phyloP scores from a whole-genome alignment of 2,329 filamentous ascomycete genomes.

The Neophaeococcomyces aloes region DNA sequence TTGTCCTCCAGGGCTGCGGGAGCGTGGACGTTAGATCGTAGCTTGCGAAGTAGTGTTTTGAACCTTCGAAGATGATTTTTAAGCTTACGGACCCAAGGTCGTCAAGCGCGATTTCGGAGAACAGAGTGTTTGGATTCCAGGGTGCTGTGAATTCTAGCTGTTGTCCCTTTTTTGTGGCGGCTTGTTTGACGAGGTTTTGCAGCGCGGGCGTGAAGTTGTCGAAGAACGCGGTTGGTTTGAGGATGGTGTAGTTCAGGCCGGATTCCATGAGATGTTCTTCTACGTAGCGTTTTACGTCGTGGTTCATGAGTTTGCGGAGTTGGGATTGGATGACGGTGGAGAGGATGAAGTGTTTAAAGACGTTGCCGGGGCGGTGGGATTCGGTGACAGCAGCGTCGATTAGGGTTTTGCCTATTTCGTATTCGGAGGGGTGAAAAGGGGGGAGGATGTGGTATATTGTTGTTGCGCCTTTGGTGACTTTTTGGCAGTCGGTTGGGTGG shows the following conservation, averaged over 20 bases:
- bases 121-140: background rate
- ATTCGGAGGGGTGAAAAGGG: slow-evolving; percentile 27
- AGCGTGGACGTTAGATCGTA: background rate
- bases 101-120: background rate
- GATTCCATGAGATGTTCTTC: slow-evolving; percentile 30
- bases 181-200: background rate
- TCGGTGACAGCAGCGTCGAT: slow-evolving; percentile 27
- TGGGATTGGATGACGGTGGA: slow-evolving; percentile 27
- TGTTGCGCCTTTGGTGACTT: slow-evolving; percentile 25
- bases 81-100: background rate
- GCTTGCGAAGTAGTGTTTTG: background rate
- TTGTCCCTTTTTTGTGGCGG: background rate
- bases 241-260: slow-evolving; percentile 25
- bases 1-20: background rate
- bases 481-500: slow-evolving; percentile 15
- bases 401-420: slow-evolving; percentile 27
- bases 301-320: slow-evolving; percentile 27
- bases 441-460: slow-evolving; percentile 28
- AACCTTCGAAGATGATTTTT: background rate
- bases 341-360: slow-evolving; percentile 29
- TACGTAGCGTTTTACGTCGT: slow-evolving; percentile 27
- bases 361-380: slow-evolving; percentile 12
- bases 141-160: background rate
- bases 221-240: slow-evolving; percentile 1
- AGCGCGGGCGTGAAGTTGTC: background rate